Base-by-base conservation (phyloP, 2,329 filamentous ascomycete species). In the Monilinia aucupariae region DNA sequence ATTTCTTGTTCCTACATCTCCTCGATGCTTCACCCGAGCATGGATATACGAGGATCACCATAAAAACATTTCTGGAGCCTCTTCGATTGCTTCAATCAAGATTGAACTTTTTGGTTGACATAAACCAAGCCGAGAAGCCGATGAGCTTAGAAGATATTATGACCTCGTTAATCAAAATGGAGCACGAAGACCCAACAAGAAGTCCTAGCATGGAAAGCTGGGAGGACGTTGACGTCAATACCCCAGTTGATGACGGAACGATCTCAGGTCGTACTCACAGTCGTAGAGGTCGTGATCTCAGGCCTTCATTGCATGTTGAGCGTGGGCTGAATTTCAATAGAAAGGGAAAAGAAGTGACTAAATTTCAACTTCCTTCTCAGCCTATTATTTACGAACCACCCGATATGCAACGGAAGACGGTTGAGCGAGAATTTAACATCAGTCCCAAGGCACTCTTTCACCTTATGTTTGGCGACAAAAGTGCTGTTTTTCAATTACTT, bases 381-480 rank as follows among this genome's bases (percentile, higher is more conserved):
- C 87, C 93, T 2, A 89, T 97, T 2, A 79, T 89, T 13, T 97
- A 93, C 73, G 88, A 91, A 64, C 94, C 94, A 1, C 84, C 89
- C 65, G 90, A 88, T 60, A 92, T 96, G 84, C 85, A 87, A 59
- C 81, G 84, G 67, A 82, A 88, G 68, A 87, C 88, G 9, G 85
- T 90, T 0, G 90, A 96, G 74, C 85, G 90, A 65, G 84, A 91
- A 68, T 96, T 96, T 74, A 89, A 96, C 68, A 87, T 97, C 65
- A 96, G 91, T 66, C 89, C 94, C 53, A 97, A 99, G 75, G 91
- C 91, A 0, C 86, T 96, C 64, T 99, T 97, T 75, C 93, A 97
- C 72, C 90, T 97, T 20, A 82, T 99, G 59, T 99, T 97, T 75
- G 94, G 94, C 45, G 94, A 99, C 75, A 96, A 93, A 77, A 96